These are phyloP conservation scores for Penicillium nucicola DNA, from an alignment of 495 filamentous ascomycete genomes.

Conservation along the genomic window DNA sequence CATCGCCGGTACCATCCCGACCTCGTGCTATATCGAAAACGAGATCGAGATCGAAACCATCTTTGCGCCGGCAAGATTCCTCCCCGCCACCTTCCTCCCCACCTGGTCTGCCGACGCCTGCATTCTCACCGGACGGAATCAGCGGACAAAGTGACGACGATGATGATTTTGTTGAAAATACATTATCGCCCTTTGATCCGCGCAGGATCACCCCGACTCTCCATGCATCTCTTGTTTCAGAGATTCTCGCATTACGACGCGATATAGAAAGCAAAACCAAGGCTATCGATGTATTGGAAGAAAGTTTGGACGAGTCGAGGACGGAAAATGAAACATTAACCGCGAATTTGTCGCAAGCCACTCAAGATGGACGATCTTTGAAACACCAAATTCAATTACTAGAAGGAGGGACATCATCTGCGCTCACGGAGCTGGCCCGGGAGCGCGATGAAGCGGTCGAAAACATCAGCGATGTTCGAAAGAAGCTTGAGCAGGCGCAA, in stretches of 20 bases:
- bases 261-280: constrained; percentile 86
- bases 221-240: constrained; percentile 90
- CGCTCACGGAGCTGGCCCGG: constrained; percentile 73
- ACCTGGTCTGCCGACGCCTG: constrained; percentile 49
- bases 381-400: constrained; percentile 81
- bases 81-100: constrained; percentile 67
- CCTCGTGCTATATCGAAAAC: constrained; percentile 45
- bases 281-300: constrained; percentile 80
- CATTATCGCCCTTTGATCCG: constrained; percentile 77
- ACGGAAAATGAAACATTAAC: constrained; percentile 71
- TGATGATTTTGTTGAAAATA: constrained; percentile 64
- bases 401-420: constrained; percentile 82
- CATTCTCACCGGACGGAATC: constrained; percentile 39
- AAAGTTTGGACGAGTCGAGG: constrained; percentile 63
- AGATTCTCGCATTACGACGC: constrained; percentile 81
- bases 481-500: constrained; percentile 73
- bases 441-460: constrained; percentile 86
- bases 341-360: constrained; percentile 54
- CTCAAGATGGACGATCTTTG: constrained; percentile 73
- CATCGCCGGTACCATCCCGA: constrained; percentile 65
- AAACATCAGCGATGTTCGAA: constrained; percentile 66
- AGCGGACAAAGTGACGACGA: constrained; percentile 42
- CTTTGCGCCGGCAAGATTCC: constrained; percentile 52
- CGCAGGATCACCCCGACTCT: constrained; percentile 91
- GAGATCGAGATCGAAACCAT: constrained; percentile 43